Evolutionary conservation across 169 alveolate genomes (phyloP), one percentile per base, ranked within the genome.

Genomic region (Cryptosporidium andersoni): DNA sequence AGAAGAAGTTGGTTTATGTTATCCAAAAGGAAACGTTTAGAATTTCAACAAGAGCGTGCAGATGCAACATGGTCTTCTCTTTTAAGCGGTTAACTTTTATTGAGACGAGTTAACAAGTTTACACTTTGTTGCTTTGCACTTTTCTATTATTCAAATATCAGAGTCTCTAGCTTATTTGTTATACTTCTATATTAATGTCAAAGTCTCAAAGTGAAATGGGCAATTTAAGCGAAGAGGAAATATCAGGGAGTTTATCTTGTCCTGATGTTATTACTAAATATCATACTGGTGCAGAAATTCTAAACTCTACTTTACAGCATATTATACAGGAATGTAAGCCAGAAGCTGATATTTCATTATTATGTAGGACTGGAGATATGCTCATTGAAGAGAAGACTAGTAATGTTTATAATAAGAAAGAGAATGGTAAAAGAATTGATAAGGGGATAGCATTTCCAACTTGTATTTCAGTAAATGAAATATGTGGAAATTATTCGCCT

Each of bases 361-460:
- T 94, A 6, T 92, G 96, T 65, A 81, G 88, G 80, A 66, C 63
- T 25, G 92, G 94, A 39, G 96, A 94, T 81, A 47, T 80, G n/a
- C 88, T 81, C 16, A 89, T 94, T 14, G 92, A 90, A 43, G 93
- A 93, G 52, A 91, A 90, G 56, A 49, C 88, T 7, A 51, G 89
- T 9, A 42, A 53, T 42, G 81, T 85, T n/a, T 89, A 81, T 45
- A 85, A 80, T n/a, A 89, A 89, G 65, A 80, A 89, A 48, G 90
- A 91, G 51, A 82, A 90, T 65, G 95, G 95, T 88, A 92, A 93
- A 88, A 93, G 92, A 88, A 81, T 94, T 16, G 95, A 93, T 65
- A 96, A 96, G 90, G 99, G 99, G 34, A 92, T 96, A 40, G 98
- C 99, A 37, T 96, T 97, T 92, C 99, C 99, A 16, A 96, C 99